Evolutionary conservation across 1,139 yeast genomes (phyloP), one percentile per base, ranked within the genome.

Genomic region (Yamadazyma oceani): DNA sequence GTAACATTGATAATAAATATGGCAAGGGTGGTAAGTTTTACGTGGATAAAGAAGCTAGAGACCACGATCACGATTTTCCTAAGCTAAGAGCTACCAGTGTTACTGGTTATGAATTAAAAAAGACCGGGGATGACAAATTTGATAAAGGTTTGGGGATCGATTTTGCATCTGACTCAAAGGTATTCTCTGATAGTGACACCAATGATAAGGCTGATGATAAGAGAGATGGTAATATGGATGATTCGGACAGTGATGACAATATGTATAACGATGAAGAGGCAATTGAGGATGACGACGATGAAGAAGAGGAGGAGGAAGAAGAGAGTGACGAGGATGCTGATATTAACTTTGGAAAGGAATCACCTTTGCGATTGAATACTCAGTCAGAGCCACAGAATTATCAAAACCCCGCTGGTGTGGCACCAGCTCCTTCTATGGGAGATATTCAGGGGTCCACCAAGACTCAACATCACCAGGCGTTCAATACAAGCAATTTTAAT

Each of bases 11-110:
- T 55, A 80, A 85, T 39, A 88, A 88, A 52, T 88, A 88, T 50
- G 84, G 86, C 6, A 76, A 77, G 49, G 96, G 96, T 5, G 96
- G 96, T 2, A 84, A 87, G 51, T 88, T 84, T 52, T 86, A 81
- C 53, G 86, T 82, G 7, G 60, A 62, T 6, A 61, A 65, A 36
- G 74, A 69, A 17, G 15, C 32, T 3, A 38, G 36, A 13, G 51
- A 46, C 5, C 15, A 32, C 6, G 50, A 48, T 6, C 43, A 54
- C 3, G 48, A 64, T 2, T 62, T 55, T 13, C 54, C 55, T 2
- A 67, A 58, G 32, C 38, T 63, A 9, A 46, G 76, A 36, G 75
- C 74, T 4, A 69, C 75, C 1, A 70, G 75, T 49, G 74, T 69
- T 2, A 59, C 61, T 43, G 72, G 73, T 2, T 57, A 44, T 37